These are phyloP conservation scores for Gynochthodes officinalis DNA, from an alignment of 257 asterid genomes.

Conservation along the genomic window DNA sequence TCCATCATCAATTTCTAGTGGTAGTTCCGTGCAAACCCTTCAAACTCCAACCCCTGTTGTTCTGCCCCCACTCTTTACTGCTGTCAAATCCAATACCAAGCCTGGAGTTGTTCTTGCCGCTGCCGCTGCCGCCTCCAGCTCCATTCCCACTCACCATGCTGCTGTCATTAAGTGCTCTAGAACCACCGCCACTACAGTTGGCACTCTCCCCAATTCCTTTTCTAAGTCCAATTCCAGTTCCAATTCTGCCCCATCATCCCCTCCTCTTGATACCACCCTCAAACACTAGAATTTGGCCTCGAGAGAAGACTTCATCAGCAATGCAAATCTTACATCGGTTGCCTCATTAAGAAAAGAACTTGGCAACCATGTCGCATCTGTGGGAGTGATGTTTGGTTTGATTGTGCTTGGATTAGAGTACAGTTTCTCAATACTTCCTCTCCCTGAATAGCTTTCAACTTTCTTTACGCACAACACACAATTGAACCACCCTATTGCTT, in stretches of 20 bases:
- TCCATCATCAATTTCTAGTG: background rate
- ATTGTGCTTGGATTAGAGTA: too few relatives aligned
- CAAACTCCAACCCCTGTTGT: constrained; percentile 1
- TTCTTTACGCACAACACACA: too few relatives aligned
- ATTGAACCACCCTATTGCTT: too few relatives aligned
- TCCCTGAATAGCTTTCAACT: too few relatives aligned
- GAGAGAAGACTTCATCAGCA: too few relatives aligned
- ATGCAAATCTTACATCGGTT: too few relatives aligned
- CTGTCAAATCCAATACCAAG: constrained; percentile 66
- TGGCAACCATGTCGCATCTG: too few relatives aligned
- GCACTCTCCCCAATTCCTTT: constrained; percentile 23
- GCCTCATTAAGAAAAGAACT: too few relatives aligned
- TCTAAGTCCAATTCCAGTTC: background rate
- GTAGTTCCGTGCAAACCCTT: constrained; percentile 8
- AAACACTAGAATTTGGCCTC: too few relatives aligned
- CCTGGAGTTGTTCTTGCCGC: constrained; percentile 98
- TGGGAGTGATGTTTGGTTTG: too few relatives aligned
- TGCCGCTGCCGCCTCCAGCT: constrained; percentile 85
- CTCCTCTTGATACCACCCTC: background rate
- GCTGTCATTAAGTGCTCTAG: constrained; percentile 64
- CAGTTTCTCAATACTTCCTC: too few relatives aligned
- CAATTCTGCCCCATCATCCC: constrained; percentile 13
- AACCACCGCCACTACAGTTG: constrained; percentile 31
- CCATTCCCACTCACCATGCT: constrained; percentile 71
- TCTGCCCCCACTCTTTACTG: constrained; percentile 57